Conservation (phyloP, 1,284 basidiomycete species). For the Ceratobasidium sp. region DNA sequence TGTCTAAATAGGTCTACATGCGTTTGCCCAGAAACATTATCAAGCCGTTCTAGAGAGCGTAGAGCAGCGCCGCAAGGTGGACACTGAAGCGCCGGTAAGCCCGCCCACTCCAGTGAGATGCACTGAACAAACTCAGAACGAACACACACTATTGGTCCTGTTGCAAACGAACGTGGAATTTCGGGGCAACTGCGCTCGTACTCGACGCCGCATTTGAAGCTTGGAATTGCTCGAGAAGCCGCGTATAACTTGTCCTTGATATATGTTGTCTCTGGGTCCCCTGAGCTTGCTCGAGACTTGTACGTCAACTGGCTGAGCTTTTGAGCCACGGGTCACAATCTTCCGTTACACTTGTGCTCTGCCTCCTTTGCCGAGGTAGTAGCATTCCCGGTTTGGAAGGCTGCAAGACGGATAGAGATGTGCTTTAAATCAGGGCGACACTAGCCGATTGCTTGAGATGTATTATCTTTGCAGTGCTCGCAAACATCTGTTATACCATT, state of each 20-base stretch:
- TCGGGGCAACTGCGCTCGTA: neutral
- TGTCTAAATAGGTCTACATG: slow-evolving; percentile 71
- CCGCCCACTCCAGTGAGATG: slow-evolving; percentile 36
- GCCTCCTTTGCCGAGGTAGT: no score
- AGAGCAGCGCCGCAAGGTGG: slow-evolving; percentile 58
- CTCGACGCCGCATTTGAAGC: slow-evolving; percentile 44
- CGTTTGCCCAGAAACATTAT: slow-evolving; percentile 87
- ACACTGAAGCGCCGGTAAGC: slow-evolving; percentile 46
- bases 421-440: no score
- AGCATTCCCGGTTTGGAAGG: no score
- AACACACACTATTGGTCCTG: neutral
- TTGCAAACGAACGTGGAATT: neutral
- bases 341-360: no score
- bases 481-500: no score
- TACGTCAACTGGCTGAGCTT: slow-evolving; percentile 72
- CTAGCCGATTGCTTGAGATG: no score
- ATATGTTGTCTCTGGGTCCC: slow-evolving; percentile 80
- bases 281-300: slow-evolving; percentile 71
- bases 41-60: slow-evolving; percentile 76
- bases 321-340: neutral
- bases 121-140: slow-evolving; percentile 50
- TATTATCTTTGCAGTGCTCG: no score
- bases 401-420: no score
- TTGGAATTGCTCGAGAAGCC: slow-evolving; percentile 73
- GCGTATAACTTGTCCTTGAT: slow-evolving; percentile 91